Base-by-base conservation (phyloP, 2,329 filamentous ascomycete genomes). In the Pyrenophora seminiperda region DNA sequence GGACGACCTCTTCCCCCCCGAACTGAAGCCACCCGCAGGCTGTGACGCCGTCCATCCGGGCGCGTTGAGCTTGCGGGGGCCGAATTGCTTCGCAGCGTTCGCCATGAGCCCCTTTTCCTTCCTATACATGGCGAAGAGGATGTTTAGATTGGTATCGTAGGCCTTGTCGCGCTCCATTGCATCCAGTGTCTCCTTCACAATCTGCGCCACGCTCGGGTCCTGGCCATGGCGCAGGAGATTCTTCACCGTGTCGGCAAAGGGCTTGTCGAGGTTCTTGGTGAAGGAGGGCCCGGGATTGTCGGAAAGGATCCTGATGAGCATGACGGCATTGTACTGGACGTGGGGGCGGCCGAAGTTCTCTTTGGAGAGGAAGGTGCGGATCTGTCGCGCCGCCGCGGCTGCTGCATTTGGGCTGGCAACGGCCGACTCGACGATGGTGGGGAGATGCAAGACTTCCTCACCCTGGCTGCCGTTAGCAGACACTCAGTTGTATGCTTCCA, bases 281-380 rank as follows among this genome's bases (percentile, higher is more conserved):
- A 99, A 99, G 1, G 86, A 91, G 44, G 83, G 81, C 22, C 93
- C 93, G 0, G 94, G 94, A 71, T 99, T 97, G 73, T 97, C 92
- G 62, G 86, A 82, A 59, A 99, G 79, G 66, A 99, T 99, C 54
- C 93, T 88, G 61, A 95, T 81, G 47, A 99, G 83, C 94, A 97
- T 97, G 66, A 97, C 86, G 56, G 91, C 88, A 76, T 97, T 97
- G 81, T 97, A 97, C 74, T 97, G 93, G 61, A 87, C 85, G 63
- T 89, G 85, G 7, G 90, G 84, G 36, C 79, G 75, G 27, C 70
- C 70, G 58, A 75, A 79, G 74, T 90, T 85, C 37, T 92, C 88
- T 59, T 86, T 87, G 62, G 84, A 81, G 52, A 99, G 79, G 71
- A 87, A 93, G 72, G 90, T 92, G 70, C 90, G 88, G 68, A 97